Evolutionary conservation across 2,329 filamentous ascomycete genomes (phyloP), one percentile per base, ranked within the genome.

Genomic region (Diaporthe amygdali): DNA sequence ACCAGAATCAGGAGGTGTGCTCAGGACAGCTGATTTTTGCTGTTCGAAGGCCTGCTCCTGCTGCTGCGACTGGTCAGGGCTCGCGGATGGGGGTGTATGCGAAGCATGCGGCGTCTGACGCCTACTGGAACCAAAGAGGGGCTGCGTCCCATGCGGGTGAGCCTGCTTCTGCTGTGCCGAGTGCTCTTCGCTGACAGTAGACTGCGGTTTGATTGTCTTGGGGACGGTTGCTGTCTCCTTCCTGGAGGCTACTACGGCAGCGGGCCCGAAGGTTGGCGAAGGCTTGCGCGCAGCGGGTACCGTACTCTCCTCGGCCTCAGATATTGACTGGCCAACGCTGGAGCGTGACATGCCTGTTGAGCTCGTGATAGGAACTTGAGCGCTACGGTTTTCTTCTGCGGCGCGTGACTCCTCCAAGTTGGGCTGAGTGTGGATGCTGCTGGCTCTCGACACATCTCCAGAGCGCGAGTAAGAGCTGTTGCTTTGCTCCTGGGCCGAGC

Each of bases 401-500:
- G 75, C 74, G 10, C 76, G 74, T 37, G 78, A 77, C 63, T 84
- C 81, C 55, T 87, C 86, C 3, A 82, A 79, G 27, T 83, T 81
- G 0, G 81, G 80, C 20, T 83, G 81, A 0, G 82, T 82, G 12
- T 82, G 82, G 2, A 81, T 76, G 71, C 81, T 84, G 70, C 81
- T 83, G 17, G 80, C 79, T 20, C 82, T 80, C 2, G 85, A 83
- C 7, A 84, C 70, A 46, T 79, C 86, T 27, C 78, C 78, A 17
- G 83, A 79, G 17, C 84, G 83, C 15, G 74, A 69, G 20, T 71
- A 73, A 34, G 76, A 74, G 15, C 78, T 76, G n/a, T 83, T 81
- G 41, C 87, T 85, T 15, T 78, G 74, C 2, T 81, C 79, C 27
- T 88, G 87, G 1, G 84, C 74, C 0, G 87, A 89, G 34, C 82